Conservation (phyloP, 768 basidiomycete species). For the Mrakia gelida region DNA sequence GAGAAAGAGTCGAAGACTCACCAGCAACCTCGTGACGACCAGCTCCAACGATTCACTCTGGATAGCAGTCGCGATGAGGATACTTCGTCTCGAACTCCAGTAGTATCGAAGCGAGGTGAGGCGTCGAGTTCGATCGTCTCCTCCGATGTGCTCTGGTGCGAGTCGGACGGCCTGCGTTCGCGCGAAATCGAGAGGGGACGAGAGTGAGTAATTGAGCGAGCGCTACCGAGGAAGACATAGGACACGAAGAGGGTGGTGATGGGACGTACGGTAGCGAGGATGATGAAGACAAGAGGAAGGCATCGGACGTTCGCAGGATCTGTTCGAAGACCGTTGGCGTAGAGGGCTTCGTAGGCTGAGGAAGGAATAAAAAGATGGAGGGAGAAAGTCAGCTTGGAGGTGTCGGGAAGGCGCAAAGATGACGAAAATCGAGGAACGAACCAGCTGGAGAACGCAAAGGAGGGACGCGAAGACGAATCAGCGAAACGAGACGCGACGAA, state of each 20-base stretch:
- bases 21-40: slow-evolving; percentile 82
- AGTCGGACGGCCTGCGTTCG: slow-evolving; percentile 57
- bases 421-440: too few relatives aligned
- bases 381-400: too few relatives aligned
- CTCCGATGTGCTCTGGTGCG: slow-evolving; percentile 77
- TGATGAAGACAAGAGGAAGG: slow-evolving; percentile 87
- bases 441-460: too few relatives aligned
- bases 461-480: too few relatives aligned
- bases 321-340: slow-evolving; percentile 45
- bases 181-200: neutral
- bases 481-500: too few relatives aligned
- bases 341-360: slow-evolving; percentile 30
- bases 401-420: too few relatives aligned
- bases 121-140: slow-evolving; percentile 68
- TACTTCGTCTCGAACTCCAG: slow-evolving; percentile 84
- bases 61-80: slow-evolving; percentile 87
- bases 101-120: slow-evolving; percentile 84
- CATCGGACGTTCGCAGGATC: slow-evolving; percentile 64
- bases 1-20: slow-evolving; percentile 35
- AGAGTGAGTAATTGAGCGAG: neutral
- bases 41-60: slow-evolving; percentile 89
- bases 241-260: neutral
- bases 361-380: too few relatives aligned
- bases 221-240: too few relatives aligned
- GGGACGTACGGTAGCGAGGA: slow-evolving; percentile 62